These are phyloP conservation scores for Suillus brevipes DNA, from an alignment of 768 basidiomycete species.

Conservation along the genomic window DNA sequence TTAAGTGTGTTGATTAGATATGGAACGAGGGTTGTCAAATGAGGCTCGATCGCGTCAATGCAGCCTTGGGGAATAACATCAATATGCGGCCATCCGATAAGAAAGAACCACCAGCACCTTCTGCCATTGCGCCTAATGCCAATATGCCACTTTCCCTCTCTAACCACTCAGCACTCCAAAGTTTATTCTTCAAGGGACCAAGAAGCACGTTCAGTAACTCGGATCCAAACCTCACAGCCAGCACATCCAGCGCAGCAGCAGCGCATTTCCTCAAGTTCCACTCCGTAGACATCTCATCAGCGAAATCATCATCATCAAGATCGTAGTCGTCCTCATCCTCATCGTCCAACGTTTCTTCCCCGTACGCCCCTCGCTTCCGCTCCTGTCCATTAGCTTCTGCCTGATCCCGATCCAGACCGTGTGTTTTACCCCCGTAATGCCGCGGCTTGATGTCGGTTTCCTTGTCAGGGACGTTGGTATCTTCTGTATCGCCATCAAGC, in stretches of 20 bases:
- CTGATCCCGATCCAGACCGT: slow-evolving; percentile 77
- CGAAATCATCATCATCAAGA: slow-evolving; percentile 80
- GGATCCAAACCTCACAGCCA: slow-evolving; percentile 89
- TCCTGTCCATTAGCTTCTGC: slow-evolving; percentile 38
- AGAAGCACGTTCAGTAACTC: slow-evolving; percentile 88
- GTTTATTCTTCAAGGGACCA: slow-evolving; percentile 86
- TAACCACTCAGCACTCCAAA: slow-evolving; percentile 92
- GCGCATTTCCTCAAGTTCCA: slow-evolving; percentile 99
- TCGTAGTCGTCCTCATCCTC: slow-evolving; percentile 91
- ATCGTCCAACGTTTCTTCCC: slow-evolving; percentile 78
- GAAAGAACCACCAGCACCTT: slow-evolving; percentile 56
- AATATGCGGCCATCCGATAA: slow-evolving; percentile 8
- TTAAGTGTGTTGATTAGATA: slow-evolving; percentile 89
- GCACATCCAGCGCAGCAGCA: slow-evolving; percentile 94
- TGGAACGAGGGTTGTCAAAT: slow-evolving; percentile 89
- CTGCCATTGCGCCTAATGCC: slow-evolving; percentile 96
- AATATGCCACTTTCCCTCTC: slow-evolving; percentile 94
- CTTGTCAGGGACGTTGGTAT: slow-evolving; percentile 88
- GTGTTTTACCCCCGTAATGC: slow-evolving; percentile 83
- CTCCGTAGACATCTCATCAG: slow-evolving; percentile 95
- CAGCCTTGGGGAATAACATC: slow-evolving; percentile 60
- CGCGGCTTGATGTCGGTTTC: slow-evolving; percentile 96
- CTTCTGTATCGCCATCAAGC: slow-evolving; percentile 90
- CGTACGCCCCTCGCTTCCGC: slow-evolving; percentile 59
- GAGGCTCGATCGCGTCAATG: slow-evolving; percentile 93